Evolutionary conservation across 345 rosid species (phyloP).

Genomic region (Atalantia buxifolia): DNA sequence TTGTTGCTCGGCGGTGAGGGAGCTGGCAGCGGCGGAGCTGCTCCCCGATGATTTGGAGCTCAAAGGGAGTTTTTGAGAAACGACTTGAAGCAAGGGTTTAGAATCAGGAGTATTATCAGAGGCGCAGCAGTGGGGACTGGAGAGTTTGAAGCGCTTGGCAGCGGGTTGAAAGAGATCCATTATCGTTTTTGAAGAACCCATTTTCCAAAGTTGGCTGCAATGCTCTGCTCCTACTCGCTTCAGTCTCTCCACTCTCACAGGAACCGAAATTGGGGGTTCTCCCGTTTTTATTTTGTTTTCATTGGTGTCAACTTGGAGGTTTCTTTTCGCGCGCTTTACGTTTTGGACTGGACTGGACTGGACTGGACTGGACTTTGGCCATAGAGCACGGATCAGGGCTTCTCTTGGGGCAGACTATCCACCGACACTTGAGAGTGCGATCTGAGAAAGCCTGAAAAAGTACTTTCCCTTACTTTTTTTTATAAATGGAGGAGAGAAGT

Average conservation of each 20-base stretch:
- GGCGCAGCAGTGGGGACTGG: conserved; percentile 10
- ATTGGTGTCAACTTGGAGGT: too few relatives aligned
- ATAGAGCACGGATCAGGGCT: too few relatives aligned
- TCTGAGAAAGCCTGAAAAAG: too few relatives aligned
- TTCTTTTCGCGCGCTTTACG: too few relatives aligned
- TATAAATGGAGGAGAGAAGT: too few relatives aligned
- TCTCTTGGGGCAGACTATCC: too few relatives aligned
- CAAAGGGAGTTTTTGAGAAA: neutral
- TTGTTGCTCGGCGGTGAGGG: conserved; percentile 48
- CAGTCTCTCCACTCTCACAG: neutral
- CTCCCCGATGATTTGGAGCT: conserved; percentile 8
- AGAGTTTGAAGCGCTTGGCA: conserved; percentile 62
- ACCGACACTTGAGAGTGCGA: too few relatives aligned
- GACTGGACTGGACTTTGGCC: too few relatives aligned
- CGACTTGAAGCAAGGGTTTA: conserved; percentile 11
- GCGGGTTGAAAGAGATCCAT: conserved; percentile 69
- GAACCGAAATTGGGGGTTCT: too few relatives aligned
- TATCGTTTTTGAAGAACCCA: conserved; percentile 62
- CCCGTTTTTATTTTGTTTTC: too few relatives aligned
- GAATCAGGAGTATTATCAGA: conserved; percentile 4
- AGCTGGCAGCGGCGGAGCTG: conserved; percentile 21
- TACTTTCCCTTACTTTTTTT: too few relatives aligned
- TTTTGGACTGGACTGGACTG: too few relatives aligned
- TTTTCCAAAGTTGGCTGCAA: conserved; percentile 11
- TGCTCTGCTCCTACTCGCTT: neutral